Base-by-base conservation (phyloP, 2,329 filamentous ascomycete species). In the Talaromyces sp. region DNA sequence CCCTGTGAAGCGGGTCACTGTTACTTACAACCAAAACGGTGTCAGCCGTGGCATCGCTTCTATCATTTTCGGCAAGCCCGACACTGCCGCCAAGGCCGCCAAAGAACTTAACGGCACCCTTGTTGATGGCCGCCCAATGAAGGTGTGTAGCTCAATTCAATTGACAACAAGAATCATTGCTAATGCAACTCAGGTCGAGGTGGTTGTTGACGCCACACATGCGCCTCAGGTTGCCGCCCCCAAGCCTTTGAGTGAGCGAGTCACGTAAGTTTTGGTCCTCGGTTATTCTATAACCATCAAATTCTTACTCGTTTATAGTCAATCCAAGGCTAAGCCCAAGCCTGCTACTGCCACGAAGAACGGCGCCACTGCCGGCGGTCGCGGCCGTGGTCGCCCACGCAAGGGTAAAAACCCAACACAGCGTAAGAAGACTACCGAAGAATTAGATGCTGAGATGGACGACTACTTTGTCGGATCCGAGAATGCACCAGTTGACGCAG, bases 371-470 rank as follows among this genome's bases (percentile, higher is more conserved):
- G 81, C 80, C 67, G 74, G 76, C 56, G 65, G 73, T 67, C 66
- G 76, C 68, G 67, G 77, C 54, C 80, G 79, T 58, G 80, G 78
- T 64, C 80, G 77, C 51, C 79, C 78, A 62, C 80, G 82, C 60
- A 80, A 80, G 64, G 80, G 76, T 57, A 86, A 87, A 67, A 88
- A 80, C 70, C 80, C 83, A 65, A 88, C 69, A 82, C 88, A 66
- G 79, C 87, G 70, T 81, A 95, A 86, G 77, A 97, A 97, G 89
- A 96, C 92, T 0, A 87, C 89, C 1, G 93, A 96, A 74, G 92
- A 99, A 79, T 86, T 99, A 27, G 94, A 99, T 74, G 92, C 91
- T 4, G 94, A 99, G 76, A 99, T 99, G 94, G 88, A 86, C 21
- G 94, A 97, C 76, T 99, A 99, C 80, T 97, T 95, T 73, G 73